Evolutionary conservation across 2,329 filamentous ascomycete species (phyloP), one percentile per base, ranked within the genome.

Genomic region (Ceratocystis cacaofunesta): DNA sequence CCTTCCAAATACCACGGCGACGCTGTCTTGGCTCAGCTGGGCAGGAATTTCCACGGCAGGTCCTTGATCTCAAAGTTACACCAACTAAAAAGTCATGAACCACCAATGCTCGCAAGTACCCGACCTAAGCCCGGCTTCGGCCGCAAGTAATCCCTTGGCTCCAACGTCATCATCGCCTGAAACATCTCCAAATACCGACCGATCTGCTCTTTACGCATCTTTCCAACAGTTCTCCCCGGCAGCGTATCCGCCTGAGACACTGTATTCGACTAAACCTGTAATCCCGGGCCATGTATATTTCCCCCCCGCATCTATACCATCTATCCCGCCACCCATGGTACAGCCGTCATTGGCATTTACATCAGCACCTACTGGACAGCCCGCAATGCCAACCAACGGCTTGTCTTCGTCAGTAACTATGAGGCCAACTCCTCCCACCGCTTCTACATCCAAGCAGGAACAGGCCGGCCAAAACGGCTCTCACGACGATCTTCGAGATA

Each of bases 91-190:
- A 61, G 28, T 44, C 43, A 67, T 67, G 65, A 67, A 67, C 55
- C 65, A 36, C 22, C 57, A 55, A 25, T 67, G 41, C n/a, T 12
- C 62, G 22, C 62, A 64, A n/a, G 36, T 64, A 30, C 57, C 65
- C 22, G 62, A 28, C 30, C 22, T 64, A 30, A 50, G 62, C 28
- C 57, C 43, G 41, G 46, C 32, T 15, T 25, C 58, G 19, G 58
- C 64, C 10, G 32, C 61, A 10, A 58, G 28, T 32, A 58, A 58
- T 46, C 22, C 58, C n/a, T 5, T 62, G 22, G 36, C 62, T 8
- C 63, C 62, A 17, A 48, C 30, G 8, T 44, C 25, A 17, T 57
- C 61, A 28, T 62, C 62, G 5, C 65, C 65, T 41, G 62, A 62
- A 30, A 62, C 62, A 25, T 64, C 65, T 1, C 65, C 62, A 8